Percentiles rank a stretch among this genome's conserved stretches.
Evolutionary conservation across 495 filamentous ascomycete species (phyloP).

Genomic region (Aspergillus cristatus): DNA sequence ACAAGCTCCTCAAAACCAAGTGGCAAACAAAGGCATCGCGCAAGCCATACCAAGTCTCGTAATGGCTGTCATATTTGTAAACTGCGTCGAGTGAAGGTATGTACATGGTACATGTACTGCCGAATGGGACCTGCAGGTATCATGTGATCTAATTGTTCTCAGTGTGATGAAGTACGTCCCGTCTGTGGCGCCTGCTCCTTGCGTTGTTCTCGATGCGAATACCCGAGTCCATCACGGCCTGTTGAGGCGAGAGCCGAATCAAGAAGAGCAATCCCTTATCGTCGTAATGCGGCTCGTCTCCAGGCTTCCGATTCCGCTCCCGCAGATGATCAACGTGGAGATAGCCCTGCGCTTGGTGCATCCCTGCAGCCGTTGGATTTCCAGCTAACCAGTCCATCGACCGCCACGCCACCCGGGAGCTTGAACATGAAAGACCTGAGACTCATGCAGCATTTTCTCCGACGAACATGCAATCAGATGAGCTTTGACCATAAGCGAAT

Average conservation of each 20-base stretch:
- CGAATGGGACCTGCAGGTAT: too few species aligned
- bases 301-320: too few species aligned
- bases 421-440: constrained; percentile 17
- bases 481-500: neutral
- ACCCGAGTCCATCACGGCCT: constrained; percentile 4
- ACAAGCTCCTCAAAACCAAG: neutral
- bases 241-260: neutral
- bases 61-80: constrained; percentile 10
- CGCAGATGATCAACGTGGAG: neutral
- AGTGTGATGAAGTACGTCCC: constrained; percentile 21
- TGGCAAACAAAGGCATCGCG: neutral
- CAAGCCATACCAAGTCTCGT: constrained; percentile 6
- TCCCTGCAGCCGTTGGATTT: constrained; percentile 8
- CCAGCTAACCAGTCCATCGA: neutral
- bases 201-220: constrained; percentile 10
- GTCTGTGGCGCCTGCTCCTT: constrained; percentile 15
- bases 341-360: constrained; percentile 3
- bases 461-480: constrained; percentile 10
- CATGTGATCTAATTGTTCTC: neutral
- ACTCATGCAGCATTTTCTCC: constrained; percentile 13
- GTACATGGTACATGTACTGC: too few species aligned
- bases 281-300: too few species aligned
- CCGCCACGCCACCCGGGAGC: neutral
- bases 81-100: constrained; percentile 6
- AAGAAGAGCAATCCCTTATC: too few species aligned